phyloP scores from a whole-genome alignment of 2,329 filamentous ascomycete genomes.

The Cladosporium sp. region DNA sequence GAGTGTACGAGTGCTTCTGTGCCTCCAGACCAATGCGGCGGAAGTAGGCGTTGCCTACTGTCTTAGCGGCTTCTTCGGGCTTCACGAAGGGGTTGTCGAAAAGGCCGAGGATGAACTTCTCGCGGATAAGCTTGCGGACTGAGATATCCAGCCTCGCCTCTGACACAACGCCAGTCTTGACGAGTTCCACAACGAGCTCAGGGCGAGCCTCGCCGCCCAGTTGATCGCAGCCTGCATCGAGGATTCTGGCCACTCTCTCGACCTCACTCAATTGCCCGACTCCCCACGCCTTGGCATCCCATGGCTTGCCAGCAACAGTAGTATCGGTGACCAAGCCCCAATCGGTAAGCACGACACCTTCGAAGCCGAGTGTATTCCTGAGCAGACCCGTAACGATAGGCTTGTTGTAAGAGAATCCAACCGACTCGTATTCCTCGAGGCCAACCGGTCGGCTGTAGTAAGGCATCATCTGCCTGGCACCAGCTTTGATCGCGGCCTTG shows the following conservation, averaged over 20 bases:
- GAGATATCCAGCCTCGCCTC: slow-evolving; percentile 52
- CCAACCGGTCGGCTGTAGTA: slow-evolving; percentile 55
- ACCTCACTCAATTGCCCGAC: slow-evolving; percentile 49
- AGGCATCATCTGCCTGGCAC: slow-evolving; percentile 56
- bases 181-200: slow-evolving; percentile 34
- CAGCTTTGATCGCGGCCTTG: slow-evolving; percentile 53
- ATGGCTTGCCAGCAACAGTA: slow-evolving; percentile 45
- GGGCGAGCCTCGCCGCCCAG: slow-evolving; percentile 54
- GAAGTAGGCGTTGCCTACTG: slow-evolving; percentile 52
- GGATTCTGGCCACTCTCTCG: slow-evolving; percentile 46
- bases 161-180: slow-evolving; percentile 22
- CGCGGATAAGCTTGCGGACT: slow-evolving; percentile 49
- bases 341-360: slow-evolving; percentile 66
- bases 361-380: slow-evolving; percentile 72
- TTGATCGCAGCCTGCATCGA: slow-evolving; percentile 57
- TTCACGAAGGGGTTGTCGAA: slow-evolving; percentile 57
- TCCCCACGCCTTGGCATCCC: slow-evolving; percentile 55
- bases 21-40: slow-evolving; percentile 41
- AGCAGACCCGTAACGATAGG: slow-evolving; percentile 65
- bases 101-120: slow-evolving; percentile 56
- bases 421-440: slow-evolving; percentile 47
- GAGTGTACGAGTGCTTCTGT: slow-evolving; percentile 41
- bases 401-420: slow-evolving; percentile 57
- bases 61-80: slow-evolving; percentile 42
- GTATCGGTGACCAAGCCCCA: slow-evolving; percentile 61